Evolutionary conservation across 768 basidiomycete genomes (phyloP).

Genomic region (Cystobasidium tubakii): DNA sequence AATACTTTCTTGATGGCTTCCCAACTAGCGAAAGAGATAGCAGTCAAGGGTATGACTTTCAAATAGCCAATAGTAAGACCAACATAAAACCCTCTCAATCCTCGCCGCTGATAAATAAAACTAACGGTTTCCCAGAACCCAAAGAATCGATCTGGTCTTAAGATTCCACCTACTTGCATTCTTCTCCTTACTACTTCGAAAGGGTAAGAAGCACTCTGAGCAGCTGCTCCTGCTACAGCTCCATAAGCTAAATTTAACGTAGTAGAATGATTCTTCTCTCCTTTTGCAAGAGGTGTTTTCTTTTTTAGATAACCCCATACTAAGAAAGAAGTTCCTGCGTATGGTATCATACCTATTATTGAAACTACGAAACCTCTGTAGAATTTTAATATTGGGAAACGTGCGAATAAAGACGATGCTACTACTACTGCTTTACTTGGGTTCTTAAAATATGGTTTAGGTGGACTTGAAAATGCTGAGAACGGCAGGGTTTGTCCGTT

Average conservation of each 20-base stretch:
- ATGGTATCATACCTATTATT: slow-evolving; percentile 84
- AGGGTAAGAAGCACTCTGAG: slow-evolving; percentile 87
- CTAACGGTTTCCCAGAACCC: slow-evolving; percentile 72
- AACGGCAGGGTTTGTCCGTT: slow-evolving; percentile 43
- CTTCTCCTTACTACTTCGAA: slow-evolving; percentile 85
- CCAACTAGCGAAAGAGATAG: slow-evolving; percentile 88
- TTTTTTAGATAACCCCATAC: slow-evolving; percentile 69
- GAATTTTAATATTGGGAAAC: slow-evolving; percentile 75
- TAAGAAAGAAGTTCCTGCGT: slow-evolving; percentile 90
- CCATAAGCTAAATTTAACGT: slow-evolving; percentile 72
- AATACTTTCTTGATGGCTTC: slow-evolving; percentile 63
- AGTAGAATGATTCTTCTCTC: slow-evolving; percentile 45
- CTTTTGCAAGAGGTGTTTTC: slow-evolving; percentile 45
- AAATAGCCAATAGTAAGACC: slow-evolving; percentile 86
- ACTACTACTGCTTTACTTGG: slow-evolving; percentile 28
- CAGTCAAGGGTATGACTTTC: slow-evolving; percentile 93
- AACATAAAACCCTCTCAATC: slow-evolving; percentile 83
- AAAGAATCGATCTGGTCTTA: slow-evolving; percentile 68
- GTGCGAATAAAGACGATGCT: slow-evolving; percentile 54
- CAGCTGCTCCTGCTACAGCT: slow-evolving; percentile 73
- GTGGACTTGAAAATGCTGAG: not conserved
- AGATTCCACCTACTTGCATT: slow-evolving; percentile 91
- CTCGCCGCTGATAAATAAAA: slow-evolving; percentile 62
- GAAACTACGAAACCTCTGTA: slow-evolving; percentile 97
- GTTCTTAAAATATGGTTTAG: slow-evolving; percentile 32